Evolutionary conservation across 1,284 basidiomycete genomes (phyloP).

Genomic region (Prillingera fragicola): DNA sequence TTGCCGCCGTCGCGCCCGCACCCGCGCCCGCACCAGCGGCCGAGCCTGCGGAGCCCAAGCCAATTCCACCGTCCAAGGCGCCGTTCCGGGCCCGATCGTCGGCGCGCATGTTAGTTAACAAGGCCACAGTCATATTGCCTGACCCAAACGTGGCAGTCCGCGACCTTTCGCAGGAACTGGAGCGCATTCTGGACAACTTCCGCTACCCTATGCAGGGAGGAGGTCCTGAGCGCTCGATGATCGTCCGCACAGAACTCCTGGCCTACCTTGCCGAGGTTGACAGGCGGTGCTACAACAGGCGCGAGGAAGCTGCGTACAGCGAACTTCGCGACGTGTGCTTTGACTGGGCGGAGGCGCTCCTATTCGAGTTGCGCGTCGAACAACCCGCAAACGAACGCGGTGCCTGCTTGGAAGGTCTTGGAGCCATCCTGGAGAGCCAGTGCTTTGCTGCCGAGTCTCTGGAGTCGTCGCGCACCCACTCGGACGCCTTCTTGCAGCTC

Average conservation of each 20-base stretch:
- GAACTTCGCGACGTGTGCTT: conserved; percentile 39
- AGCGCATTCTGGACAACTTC: conserved; percentile 25
- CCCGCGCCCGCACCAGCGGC: conserved; percentile 1
- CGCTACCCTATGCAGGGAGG: conserved; percentile 28
- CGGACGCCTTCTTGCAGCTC: conserved; percentile 42
- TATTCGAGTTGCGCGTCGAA: conserved; percentile 45
- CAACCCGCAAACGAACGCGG: conserved; percentile 50
- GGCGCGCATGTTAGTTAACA: conserved; percentile 2
- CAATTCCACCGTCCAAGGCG: conserved; percentile 11
- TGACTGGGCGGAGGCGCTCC: conserved; percentile 43
- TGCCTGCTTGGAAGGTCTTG: conserved; percentile 51
- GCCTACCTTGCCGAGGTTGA: conserved; percentile 41
- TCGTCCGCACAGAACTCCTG: conserved; percentile 43
- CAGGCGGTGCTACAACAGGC: conserved; percentile 30
- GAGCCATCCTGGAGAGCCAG: conserved; percentile 49
- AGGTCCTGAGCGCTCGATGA: conserved; percentile 35
- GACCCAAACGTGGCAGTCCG: conserved; percentile 23
- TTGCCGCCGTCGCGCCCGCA: conserved; percentile 1
- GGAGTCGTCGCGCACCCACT: conserved; percentile 31
- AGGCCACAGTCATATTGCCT: conserved; percentile 19
- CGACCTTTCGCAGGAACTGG: conserved; percentile 29
- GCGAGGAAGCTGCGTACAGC: conserved; percentile 28
- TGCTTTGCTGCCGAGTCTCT: conserved; percentile 45
- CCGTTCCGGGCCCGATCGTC: conserved; percentile 13
- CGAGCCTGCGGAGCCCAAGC: conserved; percentile 9